Percentiles rank a stretch among this genome's conserved stretches.
Conservation (phyloP, 106 monocot genomes). For the Chionographis japonica region DNA sequence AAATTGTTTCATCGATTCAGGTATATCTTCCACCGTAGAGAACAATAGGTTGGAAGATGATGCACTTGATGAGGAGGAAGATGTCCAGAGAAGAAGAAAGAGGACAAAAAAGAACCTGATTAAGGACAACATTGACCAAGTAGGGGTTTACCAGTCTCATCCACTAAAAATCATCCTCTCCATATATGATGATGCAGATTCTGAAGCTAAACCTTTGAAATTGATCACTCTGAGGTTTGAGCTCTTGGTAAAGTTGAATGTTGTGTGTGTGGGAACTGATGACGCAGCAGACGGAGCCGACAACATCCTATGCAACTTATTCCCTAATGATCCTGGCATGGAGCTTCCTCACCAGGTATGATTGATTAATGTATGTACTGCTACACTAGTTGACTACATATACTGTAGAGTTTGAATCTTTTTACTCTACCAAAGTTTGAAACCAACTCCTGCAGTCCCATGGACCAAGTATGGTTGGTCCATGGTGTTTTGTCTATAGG, state of each 20-base stretch:
- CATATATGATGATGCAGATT: conserved; percentile 62
- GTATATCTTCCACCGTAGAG: conserved; percentile 31
- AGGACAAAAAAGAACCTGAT: conserved; percentile 50
- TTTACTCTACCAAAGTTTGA: too few relatives aligned
- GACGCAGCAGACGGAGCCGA: conserved; percentile 48
- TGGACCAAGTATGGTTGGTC: too few relatives aligned
- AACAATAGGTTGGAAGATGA: conserved; percentile 63
- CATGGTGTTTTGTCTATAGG: too few relatives aligned
- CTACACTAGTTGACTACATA: too few relatives aligned
- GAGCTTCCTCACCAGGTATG: conserved; percentile 79
- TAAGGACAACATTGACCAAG: conserved; percentile 44
- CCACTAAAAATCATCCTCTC: conserved; percentile 72
- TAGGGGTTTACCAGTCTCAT: conserved; percentile 53
- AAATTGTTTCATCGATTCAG: conserved; percentile 24
- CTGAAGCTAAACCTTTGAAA: conserved; percentile 32
- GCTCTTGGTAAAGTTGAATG: conserved; percentile 78
- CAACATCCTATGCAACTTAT: conserved; percentile 83
- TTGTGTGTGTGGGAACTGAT: conserved; percentile 87
- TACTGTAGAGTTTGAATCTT: too few relatives aligned
- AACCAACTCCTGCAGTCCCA: too few relatives aligned
- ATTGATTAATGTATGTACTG: background rate
- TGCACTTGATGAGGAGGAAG: conserved; percentile 88
- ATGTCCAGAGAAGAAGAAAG: conserved; percentile 82
- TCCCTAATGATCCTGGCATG: conserved; percentile 86
- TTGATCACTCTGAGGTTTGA: conserved; percentile 68